Conservation (phyloP, 2,329 filamentous ascomycete genomes). For the Penicillium sp. region DNA sequence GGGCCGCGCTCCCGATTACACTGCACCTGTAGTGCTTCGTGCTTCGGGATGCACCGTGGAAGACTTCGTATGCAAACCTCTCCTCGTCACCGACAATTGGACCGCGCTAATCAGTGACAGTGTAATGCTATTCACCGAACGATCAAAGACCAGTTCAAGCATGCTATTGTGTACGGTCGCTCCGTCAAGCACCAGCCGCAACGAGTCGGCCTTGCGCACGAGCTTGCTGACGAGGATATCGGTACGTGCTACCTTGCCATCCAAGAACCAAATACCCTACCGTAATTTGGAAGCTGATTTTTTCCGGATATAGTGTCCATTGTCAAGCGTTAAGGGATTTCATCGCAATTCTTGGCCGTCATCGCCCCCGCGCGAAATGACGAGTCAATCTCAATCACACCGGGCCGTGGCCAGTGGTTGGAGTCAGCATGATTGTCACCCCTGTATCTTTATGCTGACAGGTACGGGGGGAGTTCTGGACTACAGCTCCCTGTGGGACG, state of each 20-base stretch:
- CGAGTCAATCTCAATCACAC: slow-evolving; percentile 26
- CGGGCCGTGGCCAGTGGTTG: slow-evolving; percentile 24
- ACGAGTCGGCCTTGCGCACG: slow-evolving; percentile 85
- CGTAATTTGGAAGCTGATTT: slow-evolving; percentile 26
- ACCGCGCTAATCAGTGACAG: slow-evolving; percentile 53
- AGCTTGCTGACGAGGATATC: slow-evolving; percentile 96
- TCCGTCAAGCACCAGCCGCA: slow-evolving; percentile 99
- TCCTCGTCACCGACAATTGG: background rate
- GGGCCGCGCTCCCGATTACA: slow-evolving; percentile 90
- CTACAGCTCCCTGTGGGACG: slow-evolving; percentile 32
- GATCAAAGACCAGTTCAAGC: slow-evolving; percentile 94
- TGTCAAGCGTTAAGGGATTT: slow-evolving; percentile 62
- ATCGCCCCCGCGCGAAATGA: slow-evolving; percentile 28
- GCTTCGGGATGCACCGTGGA: slow-evolving; percentile 84
- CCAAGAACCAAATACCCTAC: background rate
- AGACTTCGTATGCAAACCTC: slow-evolving; percentile 76
- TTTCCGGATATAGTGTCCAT: slow-evolving; percentile 57
- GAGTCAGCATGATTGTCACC: slow-evolving; percentile 16
- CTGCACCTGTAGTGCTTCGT: slow-evolving; percentile 83
- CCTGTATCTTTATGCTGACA: slow-evolving; percentile 24
- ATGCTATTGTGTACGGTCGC: slow-evolving; percentile 93
- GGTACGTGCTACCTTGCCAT: slow-evolving; percentile 59
- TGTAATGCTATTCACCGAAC: slow-evolving; percentile 97
- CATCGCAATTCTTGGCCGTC: slow-evolving; percentile 22
- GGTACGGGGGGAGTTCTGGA: slow-evolving; percentile 26